Conservation (phyloP, 768 basidiomycete genomes). For the Naematelia aurantialba region DNA sequence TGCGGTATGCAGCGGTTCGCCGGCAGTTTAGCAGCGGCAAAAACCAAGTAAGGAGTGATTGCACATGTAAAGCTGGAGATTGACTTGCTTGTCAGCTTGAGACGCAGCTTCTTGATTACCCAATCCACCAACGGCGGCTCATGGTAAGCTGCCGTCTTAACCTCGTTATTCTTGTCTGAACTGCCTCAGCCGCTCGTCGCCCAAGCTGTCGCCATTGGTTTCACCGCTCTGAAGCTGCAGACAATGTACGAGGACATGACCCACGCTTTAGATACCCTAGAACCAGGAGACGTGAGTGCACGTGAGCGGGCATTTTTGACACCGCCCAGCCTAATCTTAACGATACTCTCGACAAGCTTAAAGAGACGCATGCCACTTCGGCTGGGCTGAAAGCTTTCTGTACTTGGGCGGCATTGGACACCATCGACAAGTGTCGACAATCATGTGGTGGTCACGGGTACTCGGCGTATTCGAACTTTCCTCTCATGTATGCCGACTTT, state of each 20-base stretch:
- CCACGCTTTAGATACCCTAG: constrained; percentile 47
- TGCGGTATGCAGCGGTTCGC: constrained; percentile 53
- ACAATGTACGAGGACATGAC: constrained; percentile 50
- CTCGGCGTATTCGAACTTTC: constrained; percentile 50
- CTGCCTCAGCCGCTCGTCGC: constrained; percentile 47
- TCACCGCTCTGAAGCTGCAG: constrained; percentile 47
- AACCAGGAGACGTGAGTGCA: constrained; percentile 46
- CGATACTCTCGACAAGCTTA: constrained; percentile 53
- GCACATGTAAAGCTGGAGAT: background rate
- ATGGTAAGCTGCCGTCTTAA: constrained; percentile 36
- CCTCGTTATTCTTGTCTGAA: constrained; percentile 7
- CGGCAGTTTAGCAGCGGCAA: constrained; percentile 52
- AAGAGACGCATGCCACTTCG: constrained; percentile 54
- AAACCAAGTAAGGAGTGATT: constrained; percentile 38
- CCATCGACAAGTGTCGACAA: constrained; percentile 54
- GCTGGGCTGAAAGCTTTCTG: constrained; percentile 55
- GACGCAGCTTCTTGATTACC: constrained; percentile 54
- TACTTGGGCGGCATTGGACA: constrained; percentile 54
- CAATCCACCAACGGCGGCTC: constrained; percentile 51
- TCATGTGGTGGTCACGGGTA: constrained; percentile 54
- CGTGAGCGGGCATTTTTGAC: background rate
- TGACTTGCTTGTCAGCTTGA: constrained; percentile 39
- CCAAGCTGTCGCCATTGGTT: constrained; percentile 51
- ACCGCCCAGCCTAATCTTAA: constrained; percentile 43
- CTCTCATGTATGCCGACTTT: constrained; percentile 52